Evolutionary conservation across 441 rosid genomes (phyloP).

Genomic region (Aleurites moluccanus): DNA sequence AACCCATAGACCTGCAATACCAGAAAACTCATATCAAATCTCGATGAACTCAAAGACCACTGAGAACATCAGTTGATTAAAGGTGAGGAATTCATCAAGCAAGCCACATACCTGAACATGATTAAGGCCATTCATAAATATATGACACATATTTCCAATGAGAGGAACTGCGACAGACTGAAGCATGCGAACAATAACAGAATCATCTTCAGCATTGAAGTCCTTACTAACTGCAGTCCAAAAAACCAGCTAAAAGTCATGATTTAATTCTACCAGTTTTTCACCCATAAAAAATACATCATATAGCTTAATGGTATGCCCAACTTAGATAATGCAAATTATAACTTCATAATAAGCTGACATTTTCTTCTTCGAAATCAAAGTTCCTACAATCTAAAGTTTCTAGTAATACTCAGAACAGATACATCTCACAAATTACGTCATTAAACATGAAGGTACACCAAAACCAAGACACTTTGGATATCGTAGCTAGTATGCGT

Average conservation of each 20-base stretch:
- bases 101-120: conserved; percentile 64
- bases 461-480: neutral
- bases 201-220: conserved; percentile 66
- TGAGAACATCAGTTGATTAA: neutral
- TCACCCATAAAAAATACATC: neutral
- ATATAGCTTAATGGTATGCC: neutral
- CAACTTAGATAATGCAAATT: neutral
- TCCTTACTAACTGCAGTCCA: conserved; percentile 64
- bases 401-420: neutral
- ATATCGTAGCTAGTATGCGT: neutral
- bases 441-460: neutral
- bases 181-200: conserved; percentile 61
- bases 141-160: conserved; percentile 87
- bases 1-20: conserved; percentile 71
- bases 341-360: neutral
- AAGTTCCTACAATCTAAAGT: neutral
- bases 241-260: neutral
- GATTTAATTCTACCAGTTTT: neutral
- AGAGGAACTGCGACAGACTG: conserved; percentile 88
- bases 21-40: conserved; percentile 4
- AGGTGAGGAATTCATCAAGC: neutral
- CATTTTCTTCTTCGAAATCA: neutral
- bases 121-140: conserved; percentile 93
- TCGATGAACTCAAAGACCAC: neutral
- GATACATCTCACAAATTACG: neutral